These are phyloP conservation scores for Ophiostoma himal-ulmi DNA, from an alignment of 2,329 filamentous ascomycete genomes.

Conservation along the genomic window DNA sequence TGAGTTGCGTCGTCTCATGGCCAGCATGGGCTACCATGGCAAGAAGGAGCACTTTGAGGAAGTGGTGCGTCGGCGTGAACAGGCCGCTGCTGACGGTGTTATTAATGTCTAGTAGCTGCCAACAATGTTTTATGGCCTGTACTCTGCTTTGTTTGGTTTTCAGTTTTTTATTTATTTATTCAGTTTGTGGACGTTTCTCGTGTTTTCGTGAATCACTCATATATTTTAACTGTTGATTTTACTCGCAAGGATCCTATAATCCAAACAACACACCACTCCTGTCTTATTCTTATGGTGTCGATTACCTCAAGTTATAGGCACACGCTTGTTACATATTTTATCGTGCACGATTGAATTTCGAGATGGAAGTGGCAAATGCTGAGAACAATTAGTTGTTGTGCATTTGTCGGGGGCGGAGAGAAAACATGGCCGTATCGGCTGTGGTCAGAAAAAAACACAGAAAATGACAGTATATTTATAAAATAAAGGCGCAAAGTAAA, in stretches of 20 bases:
- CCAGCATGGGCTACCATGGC: no score
- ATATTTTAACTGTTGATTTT: neutral
- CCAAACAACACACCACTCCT: neutral
- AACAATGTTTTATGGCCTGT: no score
- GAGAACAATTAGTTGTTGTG: neutral
- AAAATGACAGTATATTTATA: neutral
- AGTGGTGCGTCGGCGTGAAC: no score
- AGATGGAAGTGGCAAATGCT: neutral
- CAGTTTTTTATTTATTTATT: no score
- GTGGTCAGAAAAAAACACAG: neutral
- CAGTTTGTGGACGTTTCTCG: no score
- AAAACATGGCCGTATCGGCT: neutral
- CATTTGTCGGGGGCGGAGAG: conserved; percentile 1
- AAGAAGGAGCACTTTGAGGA: no score
- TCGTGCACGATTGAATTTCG: neutral
- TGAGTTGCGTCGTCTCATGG: no score
- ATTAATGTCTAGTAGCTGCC: no score
- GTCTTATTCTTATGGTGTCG: neutral
- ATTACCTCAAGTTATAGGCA: neutral
- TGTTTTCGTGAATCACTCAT: no score
- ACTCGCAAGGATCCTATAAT: neutral
- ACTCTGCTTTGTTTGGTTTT: no score
- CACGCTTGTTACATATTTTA: neutral
- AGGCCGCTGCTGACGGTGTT: no score
- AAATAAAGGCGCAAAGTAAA: neutral